Conservation (phyloP, 1,284 basidiomycete species). For the Cutaneotrichosporon dermatis region DNA sequence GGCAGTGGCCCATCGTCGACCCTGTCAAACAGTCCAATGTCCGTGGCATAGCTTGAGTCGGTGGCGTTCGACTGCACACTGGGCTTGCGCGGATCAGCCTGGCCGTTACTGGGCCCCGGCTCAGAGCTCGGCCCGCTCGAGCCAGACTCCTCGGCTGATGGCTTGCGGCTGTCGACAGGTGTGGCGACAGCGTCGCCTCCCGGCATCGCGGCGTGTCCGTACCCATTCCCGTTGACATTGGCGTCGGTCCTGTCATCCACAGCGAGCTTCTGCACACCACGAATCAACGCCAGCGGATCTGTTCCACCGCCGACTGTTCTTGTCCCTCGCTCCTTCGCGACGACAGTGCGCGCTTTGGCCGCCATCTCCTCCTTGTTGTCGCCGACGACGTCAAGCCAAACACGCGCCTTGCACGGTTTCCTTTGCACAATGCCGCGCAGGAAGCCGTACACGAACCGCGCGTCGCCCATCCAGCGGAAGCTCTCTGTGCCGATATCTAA, state of each 20-base stretch:
- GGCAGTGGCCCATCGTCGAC: conserved; percentile 26
- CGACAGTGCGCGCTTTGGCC: conserved; percentile 32
- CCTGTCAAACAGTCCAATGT: not conserved
- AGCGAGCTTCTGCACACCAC: conserved; percentile 7
- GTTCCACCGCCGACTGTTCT: conserved; percentile 22
- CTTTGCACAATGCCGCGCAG: conserved; percentile 67
- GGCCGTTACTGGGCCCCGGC: too few relatives aligned
- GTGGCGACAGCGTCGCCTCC: not conserved
- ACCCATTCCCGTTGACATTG: not conserved
- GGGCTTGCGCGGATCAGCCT: too few relatives aligned
- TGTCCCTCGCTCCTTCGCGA: conserved; percentile 8
- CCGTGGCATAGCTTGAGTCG: too few relatives aligned
- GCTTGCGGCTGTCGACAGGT: too few relatives aligned
- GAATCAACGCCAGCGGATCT: conserved; percentile 13
- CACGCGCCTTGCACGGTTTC: conserved; percentile 63
- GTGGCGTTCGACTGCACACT: too few relatives aligned
- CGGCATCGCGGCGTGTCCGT: not conserved
- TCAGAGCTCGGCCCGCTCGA: too few relatives aligned
- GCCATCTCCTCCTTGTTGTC: conserved; percentile 69
- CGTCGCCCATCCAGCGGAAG: conserved; percentile 88
- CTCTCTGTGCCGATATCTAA: conserved; percentile 78
- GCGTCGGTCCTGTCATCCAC: not conserved
- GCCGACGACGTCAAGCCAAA: conserved; percentile 67
- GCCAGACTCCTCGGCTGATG: too few relatives aligned
- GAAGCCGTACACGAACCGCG: conserved; percentile 79